Evolutionary conservation across 768 basidiomycete species (phyloP).

Genomic region (Coprinellus aureogranulatus): DNA sequence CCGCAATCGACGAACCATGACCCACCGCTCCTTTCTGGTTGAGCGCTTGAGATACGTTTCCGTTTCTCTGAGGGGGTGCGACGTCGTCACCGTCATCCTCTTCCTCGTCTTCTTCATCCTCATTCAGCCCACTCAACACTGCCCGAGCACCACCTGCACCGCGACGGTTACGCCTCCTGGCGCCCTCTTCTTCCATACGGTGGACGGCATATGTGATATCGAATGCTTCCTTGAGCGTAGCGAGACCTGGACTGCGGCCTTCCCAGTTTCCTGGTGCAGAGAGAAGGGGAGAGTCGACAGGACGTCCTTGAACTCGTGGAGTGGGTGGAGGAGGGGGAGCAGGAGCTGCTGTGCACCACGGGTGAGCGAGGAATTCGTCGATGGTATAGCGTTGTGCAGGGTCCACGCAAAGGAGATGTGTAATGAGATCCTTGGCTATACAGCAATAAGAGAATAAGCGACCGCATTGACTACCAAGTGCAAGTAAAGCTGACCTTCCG

Average conservation of each 20-base stretch:
- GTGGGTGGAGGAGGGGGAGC: slow-evolving; percentile 66
- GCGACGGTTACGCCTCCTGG: slow-evolving; percentile 77
- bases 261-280: slow-evolving; percentile 71
- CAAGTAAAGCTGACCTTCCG: slow-evolving; percentile 58
- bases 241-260: slow-evolving; percentile 87
- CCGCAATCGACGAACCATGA: slow-evolving; percentile 20
- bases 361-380: slow-evolving; percentile 94
- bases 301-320: slow-evolving; percentile 48
- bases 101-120: slow-evolving; percentile 78
- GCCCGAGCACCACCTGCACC: slow-evolving; percentile 77
- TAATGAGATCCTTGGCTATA: slow-evolving; percentile 90
- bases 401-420: slow-evolving; percentile 92
- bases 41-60: neutral
- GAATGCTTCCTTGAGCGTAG: slow-evolving; percentile 95
- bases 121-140: slow-evolving; percentile 84
- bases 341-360: slow-evolving; percentile 82
- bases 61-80: slow-evolving; percentile 30
- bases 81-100: slow-evolving; percentile 35
- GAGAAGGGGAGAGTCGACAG: slow-evolving; percentile 89
- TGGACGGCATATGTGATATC: slow-evolving; percentile 99
- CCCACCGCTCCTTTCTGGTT: neutral
- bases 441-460: too few species aligned
- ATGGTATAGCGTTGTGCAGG: slow-evolving; percentile 95
- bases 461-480: too few species aligned
- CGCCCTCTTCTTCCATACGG: slow-evolving; percentile 98